These are phyloP conservation scores for Pyrenochaeta sp. DNA, from an alignment of 2,329 filamentous ascomycete genomes.

Conservation along the genomic window DNA sequence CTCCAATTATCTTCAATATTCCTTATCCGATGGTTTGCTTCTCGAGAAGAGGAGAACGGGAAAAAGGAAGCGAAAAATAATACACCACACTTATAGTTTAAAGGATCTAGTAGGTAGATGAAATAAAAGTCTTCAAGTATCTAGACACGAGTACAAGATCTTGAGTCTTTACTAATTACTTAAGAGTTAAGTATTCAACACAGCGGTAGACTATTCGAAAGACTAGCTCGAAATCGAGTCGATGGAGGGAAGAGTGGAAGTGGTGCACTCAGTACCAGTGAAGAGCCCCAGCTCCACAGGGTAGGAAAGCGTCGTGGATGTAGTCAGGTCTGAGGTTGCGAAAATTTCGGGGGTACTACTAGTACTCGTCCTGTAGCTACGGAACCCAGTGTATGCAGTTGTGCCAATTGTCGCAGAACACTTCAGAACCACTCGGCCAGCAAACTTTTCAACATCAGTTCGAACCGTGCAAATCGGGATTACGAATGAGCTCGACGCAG, in stretches of 20 bases:
- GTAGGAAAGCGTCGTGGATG: neutral
- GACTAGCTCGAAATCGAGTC: too few species aligned
- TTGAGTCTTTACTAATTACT: too few species aligned
- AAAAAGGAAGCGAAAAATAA: neutral
- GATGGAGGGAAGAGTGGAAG: neutral
- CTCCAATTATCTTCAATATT: conserved; percentile 13
- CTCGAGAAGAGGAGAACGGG: conserved; percentile 8
- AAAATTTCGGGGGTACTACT: neutral
- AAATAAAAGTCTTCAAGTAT: too few species aligned
- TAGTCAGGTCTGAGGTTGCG: neutral
- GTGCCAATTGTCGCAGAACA: neutral
- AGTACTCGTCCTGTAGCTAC: neutral
- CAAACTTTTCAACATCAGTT: neutral
- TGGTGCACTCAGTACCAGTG: neutral
- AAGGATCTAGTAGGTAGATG: too few species aligned
- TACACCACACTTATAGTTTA: too few species aligned
- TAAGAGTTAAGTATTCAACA: too few species aligned
- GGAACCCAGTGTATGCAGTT: neutral
- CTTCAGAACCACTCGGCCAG: neutral
- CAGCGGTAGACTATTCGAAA: too few species aligned
- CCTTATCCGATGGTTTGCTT: conserved; percentile 7
- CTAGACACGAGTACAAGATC: too few species aligned
- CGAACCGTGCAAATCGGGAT: neutral
- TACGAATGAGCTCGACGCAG: neutral
- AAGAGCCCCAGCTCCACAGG: neutral